Evolutionary conservation across 768 basidiomycete genomes (phyloP).

Genomic region (Boletus bicolor): DNA sequence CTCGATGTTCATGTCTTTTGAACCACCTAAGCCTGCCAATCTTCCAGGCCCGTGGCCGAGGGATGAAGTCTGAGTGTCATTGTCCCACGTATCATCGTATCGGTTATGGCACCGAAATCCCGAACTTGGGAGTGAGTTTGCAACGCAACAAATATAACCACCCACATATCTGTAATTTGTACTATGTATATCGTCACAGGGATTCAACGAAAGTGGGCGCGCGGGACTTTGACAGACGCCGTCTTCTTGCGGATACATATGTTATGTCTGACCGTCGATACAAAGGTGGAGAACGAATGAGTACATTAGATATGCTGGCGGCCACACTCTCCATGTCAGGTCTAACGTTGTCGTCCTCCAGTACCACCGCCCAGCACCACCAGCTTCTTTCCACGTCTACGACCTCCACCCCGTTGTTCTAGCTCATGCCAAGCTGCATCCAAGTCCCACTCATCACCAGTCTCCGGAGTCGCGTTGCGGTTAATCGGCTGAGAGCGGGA

Average conservation of each 20-base stretch:
- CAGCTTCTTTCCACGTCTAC: constrained; percentile 59
- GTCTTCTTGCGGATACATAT: background rate
- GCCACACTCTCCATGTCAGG: background rate
- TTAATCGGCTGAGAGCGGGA: constrained; percentile 42
- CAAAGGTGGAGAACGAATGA: constrained; percentile 10
- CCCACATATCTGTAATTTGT: background rate
- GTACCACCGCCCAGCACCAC: constrained; percentile 71
- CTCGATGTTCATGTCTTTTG: constrained; percentile 34
- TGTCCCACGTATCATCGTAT: background rate
- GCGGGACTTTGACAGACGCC: too few relatives aligned
- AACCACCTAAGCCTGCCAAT: constrained; percentile 20
- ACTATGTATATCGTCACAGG: background rate
- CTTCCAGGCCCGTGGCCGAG: constrained; percentile 8
- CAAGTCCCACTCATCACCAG: constrained; percentile 70
- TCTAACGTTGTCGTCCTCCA: constrained; percentile 46
- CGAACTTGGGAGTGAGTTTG: background rate
- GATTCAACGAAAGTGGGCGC: too few relatives aligned
- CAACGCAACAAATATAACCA: background rate
- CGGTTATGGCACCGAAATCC: background rate
- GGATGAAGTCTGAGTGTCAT: constrained; percentile 21
- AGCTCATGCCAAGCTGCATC: constrained; percentile 81
- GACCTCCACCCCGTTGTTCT: constrained; percentile 54
- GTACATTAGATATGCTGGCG: background rate
- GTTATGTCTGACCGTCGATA: constrained; percentile 9
- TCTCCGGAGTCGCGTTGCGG: constrained; percentile 26